These are phyloP conservation scores for Boletus calvinii DNA, from an alignment of 1,284 basidiomycete species.

Conservation along the genomic window DNA sequence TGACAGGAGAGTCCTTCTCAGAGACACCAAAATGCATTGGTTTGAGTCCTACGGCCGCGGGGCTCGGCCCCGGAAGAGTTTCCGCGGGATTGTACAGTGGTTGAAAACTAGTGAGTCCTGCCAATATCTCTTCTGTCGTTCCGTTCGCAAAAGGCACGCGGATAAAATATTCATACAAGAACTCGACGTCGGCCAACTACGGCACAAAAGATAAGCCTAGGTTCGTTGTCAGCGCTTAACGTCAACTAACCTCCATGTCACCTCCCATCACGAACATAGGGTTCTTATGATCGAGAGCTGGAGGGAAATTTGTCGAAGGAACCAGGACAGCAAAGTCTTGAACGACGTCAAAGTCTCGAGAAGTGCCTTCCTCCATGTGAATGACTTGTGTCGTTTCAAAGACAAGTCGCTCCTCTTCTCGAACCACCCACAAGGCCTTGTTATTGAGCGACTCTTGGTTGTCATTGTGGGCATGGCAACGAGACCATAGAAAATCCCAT, in stretches of 20 bases:
- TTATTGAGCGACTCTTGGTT: background rate
- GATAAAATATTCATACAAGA: slow-evolving; percentile 7
- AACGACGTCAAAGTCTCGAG: background rate
- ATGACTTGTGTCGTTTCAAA: slow-evolving; percentile 14
- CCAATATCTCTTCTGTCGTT: slow-evolving; percentile 3
- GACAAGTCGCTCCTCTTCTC: slow-evolving; percentile 18
- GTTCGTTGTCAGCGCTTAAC: background rate
- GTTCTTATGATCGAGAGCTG: slow-evolving; percentile 6
- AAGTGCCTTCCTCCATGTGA: background rate
- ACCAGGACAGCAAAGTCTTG: slow-evolving; percentile 14
- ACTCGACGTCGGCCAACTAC: background rate
- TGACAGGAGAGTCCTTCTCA: background rate
- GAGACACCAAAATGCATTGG: too few relatives aligned
- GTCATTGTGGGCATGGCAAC: too few relatives aligned
- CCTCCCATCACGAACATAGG: too few relatives aligned
- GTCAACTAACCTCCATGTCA: background rate
- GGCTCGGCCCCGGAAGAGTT: background rate
- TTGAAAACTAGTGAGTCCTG: slow-evolving; percentile 5
- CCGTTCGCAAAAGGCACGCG: slow-evolving; percentile 7
- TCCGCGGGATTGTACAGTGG: slow-evolving; percentile 1
- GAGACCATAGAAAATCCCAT: background rate
- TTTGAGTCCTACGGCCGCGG: background rate
- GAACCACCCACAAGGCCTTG: slow-evolving; percentile 14
- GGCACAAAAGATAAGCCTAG: background rate
- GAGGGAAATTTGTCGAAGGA: slow-evolving; percentile 20